Percentiles rank a stretch among this genome's conserved stretches.
Evolutionary conservation across 108 stramenopile genomes (phyloP).

Genomic region (Cylindrotheca fusiformis): DNA sequence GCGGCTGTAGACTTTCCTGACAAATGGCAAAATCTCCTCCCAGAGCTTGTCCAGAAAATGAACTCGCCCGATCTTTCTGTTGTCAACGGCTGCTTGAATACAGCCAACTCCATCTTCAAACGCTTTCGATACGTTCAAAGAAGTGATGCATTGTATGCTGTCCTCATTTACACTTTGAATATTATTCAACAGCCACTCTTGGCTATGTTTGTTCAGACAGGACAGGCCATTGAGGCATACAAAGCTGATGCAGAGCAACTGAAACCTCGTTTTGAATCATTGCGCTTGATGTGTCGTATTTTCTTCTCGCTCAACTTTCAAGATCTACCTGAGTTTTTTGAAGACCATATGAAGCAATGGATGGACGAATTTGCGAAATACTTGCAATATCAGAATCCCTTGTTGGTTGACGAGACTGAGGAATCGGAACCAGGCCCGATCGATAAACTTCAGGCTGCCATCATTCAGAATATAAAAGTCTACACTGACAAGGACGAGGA

Average conservation of each 20-base stretch:
- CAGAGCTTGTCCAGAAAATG: conserved; percentile 82
- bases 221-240: conserved; percentile 46
- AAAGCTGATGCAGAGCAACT: conserved; percentile 45
- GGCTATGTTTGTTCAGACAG: conserved; percentile 59
- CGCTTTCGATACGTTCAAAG: conserved; percentile 90
- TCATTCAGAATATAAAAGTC: conserved; percentile 90
- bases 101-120: conserved; percentile 94
- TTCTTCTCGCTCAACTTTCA: conserved; percentile 96
- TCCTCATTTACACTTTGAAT: conserved; percentile 82
- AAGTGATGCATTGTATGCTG: conserved; percentile 78
- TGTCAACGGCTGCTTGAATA: conserved; percentile 92
- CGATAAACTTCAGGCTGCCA: conserved; percentile 85
- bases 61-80: conserved; percentile 62
- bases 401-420: conserved; percentile 79
- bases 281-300: conserved; percentile 88
- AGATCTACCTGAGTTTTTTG: conserved; percentile 97
- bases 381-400: conserved; percentile 82
- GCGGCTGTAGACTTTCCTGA: conserved; percentile 90
- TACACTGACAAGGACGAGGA: conserved; percentile 98
- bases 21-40: conserved; percentile 93
- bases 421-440: conserved; percentile 83
- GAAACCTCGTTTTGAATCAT: conserved; percentile 57
- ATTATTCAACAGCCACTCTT: conserved; percentile 82
- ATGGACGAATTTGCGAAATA: conserved; percentile 89
- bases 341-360: conserved; percentile 94